phyloP scores from a whole-genome alignment of 2,329 filamentous ascomycete genomes.

The Aspergillus sp. region DNA sequence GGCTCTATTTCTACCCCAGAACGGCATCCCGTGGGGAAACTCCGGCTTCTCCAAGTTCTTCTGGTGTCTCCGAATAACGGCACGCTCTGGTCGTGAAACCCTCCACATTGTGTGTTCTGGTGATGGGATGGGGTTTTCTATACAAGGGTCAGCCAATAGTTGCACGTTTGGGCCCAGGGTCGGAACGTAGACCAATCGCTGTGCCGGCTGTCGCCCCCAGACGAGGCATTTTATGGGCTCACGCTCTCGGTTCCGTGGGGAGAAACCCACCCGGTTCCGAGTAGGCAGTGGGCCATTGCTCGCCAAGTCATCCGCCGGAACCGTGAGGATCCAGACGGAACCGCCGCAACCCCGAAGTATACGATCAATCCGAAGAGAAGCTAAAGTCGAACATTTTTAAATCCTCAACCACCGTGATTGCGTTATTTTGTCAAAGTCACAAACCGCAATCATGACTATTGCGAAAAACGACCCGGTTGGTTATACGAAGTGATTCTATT shows the following conservation, averaged over 20 bases:
- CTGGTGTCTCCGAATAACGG: not conserved
- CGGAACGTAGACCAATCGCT: not conserved
- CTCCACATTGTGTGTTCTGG: not conserved
- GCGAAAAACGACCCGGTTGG: not conserved
- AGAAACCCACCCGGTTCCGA: not conserved
- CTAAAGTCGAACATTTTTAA: not conserved
- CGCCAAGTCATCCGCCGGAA: not conserved
- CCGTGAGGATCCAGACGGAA: not conserved
- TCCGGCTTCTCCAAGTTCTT: conserved; percentile 13
- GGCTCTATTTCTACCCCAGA: conserved; percentile 22
- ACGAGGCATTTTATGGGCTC: not conserved
- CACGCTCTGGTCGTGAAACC: not conserved
- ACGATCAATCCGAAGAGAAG: too few relatives aligned
- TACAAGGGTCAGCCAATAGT: not conserved
- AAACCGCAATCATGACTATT: not conserved
- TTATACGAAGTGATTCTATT: not conserved
- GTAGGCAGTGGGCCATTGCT: not conserved
- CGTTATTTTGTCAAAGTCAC: not conserved
- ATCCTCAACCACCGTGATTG: not conserved
- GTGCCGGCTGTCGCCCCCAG: not conserved
- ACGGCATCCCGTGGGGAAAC: conserved; percentile 13
- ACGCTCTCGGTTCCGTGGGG: too few relatives aligned
- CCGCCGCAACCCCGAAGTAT: not conserved
- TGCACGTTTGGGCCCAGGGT: not conserved
- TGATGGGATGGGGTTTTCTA: not conserved